Conservation (phyloP, 495 filamentous ascomycete genomes). For the Penicillium coffeae region DNA sequence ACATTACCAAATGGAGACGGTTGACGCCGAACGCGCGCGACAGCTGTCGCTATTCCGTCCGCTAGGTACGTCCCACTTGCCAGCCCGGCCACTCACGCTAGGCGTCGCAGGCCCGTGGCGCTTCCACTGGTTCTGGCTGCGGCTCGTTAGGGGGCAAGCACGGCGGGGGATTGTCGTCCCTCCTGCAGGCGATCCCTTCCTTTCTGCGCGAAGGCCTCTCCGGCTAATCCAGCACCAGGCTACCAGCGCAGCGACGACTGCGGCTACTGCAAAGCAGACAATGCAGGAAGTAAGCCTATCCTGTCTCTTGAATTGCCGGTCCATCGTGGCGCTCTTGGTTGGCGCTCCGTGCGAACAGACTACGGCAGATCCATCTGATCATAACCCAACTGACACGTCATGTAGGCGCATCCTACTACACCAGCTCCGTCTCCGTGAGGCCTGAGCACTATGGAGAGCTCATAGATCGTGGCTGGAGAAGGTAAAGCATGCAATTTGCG, state of each 20-base stretch:
- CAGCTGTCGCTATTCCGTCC: constrained; percentile 47
- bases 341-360: background rate
- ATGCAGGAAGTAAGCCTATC: constrained; percentile 44
- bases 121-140: constrained; percentile 31
- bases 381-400: constrained; percentile 12
- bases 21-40: constrained; percentile 46
- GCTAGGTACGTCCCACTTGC: constrained; percentile 37
- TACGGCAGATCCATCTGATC: background rate
- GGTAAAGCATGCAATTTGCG: constrained; percentile 42
- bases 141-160: constrained; percentile 8
- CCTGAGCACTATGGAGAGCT: constrained; percentile 75
- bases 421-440: constrained; percentile 61
- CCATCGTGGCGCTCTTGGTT: constrained; percentile 1
- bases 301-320: background rate
- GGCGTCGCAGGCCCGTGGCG: constrained; percentile 36
- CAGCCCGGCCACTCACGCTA: constrained; percentile 34
- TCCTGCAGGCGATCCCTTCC: constrained; percentile 4
- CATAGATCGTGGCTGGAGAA: constrained; percentile 85
- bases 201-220: background rate
- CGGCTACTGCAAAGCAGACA: constrained; percentile 53
- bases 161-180: constrained; percentile 7
- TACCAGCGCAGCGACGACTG: constrained; percentile 48
- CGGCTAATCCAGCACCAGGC: constrained; percentile 25
- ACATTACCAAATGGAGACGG: constrained; percentile 25
- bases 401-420: constrained; percentile 81